These are phyloP conservation scores for Fibroporia radiculosa DNA, from an alignment of 768 basidiomycete genomes.

Conservation along the genomic window DNA sequence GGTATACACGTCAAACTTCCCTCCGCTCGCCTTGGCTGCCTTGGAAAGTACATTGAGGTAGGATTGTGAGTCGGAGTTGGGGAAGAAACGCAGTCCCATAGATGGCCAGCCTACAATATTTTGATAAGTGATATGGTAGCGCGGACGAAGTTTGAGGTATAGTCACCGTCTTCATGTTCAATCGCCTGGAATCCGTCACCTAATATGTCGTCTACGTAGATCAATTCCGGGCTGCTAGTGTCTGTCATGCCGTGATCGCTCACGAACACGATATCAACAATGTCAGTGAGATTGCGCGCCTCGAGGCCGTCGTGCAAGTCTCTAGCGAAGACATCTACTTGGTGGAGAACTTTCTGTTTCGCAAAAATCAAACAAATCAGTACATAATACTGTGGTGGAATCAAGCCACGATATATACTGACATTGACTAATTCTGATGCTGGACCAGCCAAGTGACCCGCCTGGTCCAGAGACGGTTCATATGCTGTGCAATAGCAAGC, in stretches of 20 bases:
- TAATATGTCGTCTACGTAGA: slow-evolving; percentile 79
- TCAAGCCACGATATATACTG: slow-evolving; percentile 16
- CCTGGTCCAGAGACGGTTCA: slow-evolving; percentile 82
- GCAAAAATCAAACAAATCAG: not conserved
- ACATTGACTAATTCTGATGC: slow-evolving; percentile 66
- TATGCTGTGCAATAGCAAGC: slow-evolving; percentile 40
- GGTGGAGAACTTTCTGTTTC: slow-evolving; percentile 48
- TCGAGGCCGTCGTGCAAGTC: slow-evolving; percentile 56
- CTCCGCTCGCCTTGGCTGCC: slow-evolving; percentile 44
- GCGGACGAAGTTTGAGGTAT: not conserved
- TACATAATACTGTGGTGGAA: not conserved
- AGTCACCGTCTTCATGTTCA: slow-evolving; percentile 61
- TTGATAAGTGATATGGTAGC: not conserved
- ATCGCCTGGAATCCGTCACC: slow-evolving; percentile 54
- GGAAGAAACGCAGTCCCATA: slow-evolving; percentile 73
- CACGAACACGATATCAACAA: slow-evolving; percentile 86
- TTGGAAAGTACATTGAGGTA: slow-evolving; percentile 47
- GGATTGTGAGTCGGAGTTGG: slow-evolving; percentile 45
- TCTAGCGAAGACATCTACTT: slow-evolving; percentile 70
- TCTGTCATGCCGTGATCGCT: slow-evolving; percentile 91
- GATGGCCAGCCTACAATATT: slow-evolving; percentile 68
- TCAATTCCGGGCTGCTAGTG: slow-evolving; percentile 65
- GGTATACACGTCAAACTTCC: slow-evolving; percentile 75
- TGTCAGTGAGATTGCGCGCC: slow-evolving; percentile 68
- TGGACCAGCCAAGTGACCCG: slow-evolving; percentile 68